Conservation (phyloP, 2,329 filamentous ascomycete genomes). For the Cytospora chrysosperma region DNA sequence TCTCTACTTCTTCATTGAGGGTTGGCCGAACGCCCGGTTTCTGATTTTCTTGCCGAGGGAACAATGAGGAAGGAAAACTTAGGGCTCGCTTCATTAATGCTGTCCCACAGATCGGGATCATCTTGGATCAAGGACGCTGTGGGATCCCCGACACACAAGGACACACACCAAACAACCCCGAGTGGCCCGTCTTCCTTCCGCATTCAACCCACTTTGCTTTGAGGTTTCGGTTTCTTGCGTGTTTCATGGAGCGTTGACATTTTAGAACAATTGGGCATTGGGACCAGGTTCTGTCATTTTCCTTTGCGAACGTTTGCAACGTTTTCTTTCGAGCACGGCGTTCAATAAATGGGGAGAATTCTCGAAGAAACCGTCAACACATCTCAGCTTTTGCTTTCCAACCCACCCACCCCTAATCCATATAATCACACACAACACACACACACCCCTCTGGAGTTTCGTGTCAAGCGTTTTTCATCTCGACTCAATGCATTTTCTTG, state of each 20-base stretch:
- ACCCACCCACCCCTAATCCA: slow-evolving; percentile 21
- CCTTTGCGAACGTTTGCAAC: slow-evolving; percentile 13
- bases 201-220: slow-evolving; percentile 4
- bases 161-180: slow-evolving; percentile 1
- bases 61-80: slow-evolving; percentile 7
- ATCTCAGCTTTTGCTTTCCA: neutral
- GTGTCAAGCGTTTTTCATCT: slow-evolving; percentile 27
- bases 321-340: slow-evolving; percentile 10
- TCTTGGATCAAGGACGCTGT: slow-evolving; percentile 15
- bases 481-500: slow-evolving; percentile 27
- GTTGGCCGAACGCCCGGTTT: slow-evolving; percentile 20
- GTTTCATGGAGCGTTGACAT: slow-evolving; percentile 11
- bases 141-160: slow-evolving; percentile 14
- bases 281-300: slow-evolving; percentile 4
- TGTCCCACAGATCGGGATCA: slow-evolving; percentile 16
- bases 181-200: slow-evolving; percentile 12
- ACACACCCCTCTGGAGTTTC: slow-evolving; percentile 24
- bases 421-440: slow-evolving; percentile 23
- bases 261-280: slow-evolving; percentile 14
- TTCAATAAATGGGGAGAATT: slow-evolving; percentile 4
- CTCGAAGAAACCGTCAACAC: slow-evolving; percentile 9
- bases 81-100: slow-evolving; percentile 19
- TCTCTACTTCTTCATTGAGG: slow-evolving; percentile 24
- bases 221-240: slow-evolving; percentile 4
- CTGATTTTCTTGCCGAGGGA: slow-evolving; percentile 12